These are phyloP conservation scores for Penicillium sp. DNA, from an alignment of 2,329 filamentous ascomycete species.

Conservation along the genomic window DNA sequence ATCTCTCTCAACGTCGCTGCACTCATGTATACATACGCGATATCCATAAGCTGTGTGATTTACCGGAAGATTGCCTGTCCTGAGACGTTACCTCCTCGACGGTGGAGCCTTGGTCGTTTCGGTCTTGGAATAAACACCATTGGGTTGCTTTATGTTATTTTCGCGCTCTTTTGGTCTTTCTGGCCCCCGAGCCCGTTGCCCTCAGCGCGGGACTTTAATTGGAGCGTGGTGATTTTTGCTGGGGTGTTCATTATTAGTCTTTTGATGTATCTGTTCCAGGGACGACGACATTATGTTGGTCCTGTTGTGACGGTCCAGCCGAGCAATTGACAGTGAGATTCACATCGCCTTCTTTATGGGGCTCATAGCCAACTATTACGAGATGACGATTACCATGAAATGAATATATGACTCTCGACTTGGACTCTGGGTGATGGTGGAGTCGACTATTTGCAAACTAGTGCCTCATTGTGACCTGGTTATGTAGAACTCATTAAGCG, in stretches of 20 bases:
- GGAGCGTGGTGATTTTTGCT: constrained; percentile 47
- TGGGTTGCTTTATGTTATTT: constrained; percentile 42
- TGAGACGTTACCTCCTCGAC: constrained; percentile 37
- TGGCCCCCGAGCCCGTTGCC: constrained; percentile 44
- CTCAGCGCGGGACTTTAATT: constrained; percentile 47
- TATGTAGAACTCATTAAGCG: background rate
- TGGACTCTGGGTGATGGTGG: too few species aligned
- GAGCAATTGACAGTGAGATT: background rate
- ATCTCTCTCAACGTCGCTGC: constrained; percentile 48
- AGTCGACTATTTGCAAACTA: background rate
- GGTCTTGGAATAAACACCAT: constrained; percentile 46
- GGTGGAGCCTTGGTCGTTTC: constrained; percentile 44
- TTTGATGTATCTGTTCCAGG: constrained; percentile 38
- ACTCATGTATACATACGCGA: constrained; percentile 50
- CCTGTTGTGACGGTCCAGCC: constrained; percentile 23
- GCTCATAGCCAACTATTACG: background rate
- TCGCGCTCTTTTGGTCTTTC: constrained; percentile 48
- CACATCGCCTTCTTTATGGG: rapidly evolving
- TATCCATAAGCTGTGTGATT: constrained; percentile 47
- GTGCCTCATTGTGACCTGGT: background rate
- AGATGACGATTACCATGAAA: background rate
- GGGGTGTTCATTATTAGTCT: constrained; percentile 39
- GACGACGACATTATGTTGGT: constrained; percentile 29
- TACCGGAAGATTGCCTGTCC: constrained; percentile 40
- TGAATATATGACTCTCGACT: background rate